Base-by-base conservation (phyloP, 805 yeast genomes). In the Pichia ethanolica region DNA sequence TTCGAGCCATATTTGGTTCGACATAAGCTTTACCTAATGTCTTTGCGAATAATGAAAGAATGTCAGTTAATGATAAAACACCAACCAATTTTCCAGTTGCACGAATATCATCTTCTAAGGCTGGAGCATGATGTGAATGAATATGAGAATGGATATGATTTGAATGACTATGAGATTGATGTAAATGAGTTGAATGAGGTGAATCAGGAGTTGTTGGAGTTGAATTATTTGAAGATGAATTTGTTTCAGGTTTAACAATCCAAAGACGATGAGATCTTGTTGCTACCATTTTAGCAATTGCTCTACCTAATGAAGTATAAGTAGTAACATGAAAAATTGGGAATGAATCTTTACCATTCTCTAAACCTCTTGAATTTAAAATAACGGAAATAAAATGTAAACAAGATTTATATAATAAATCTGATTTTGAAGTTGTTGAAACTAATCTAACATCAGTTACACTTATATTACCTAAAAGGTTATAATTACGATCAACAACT, bases 241-340 rank as follows among this genome's bases (percentile, higher is more conserved):
- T 20, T 20, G 32, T 9, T 13, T 64, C 71, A 10, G 82, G 83
- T 56, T 82, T 86, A 20, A 85, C 90, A 44, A 86, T 81, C 93
- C 93, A 86, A 49, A 86, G 69, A 64, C 99, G 77, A 69, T 91
- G 99, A 3, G 96, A 80, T 65, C 84, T 83, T 1, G 99, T 91
- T 6, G 99, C 98, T 12, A 91, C 98, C 57, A 91, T 72, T 65
- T 93, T 91, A 35, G 98, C 98, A 61, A 93, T 77, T 8, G 95
- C 89, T 65, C 96, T 78, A 35, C 89, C 95, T 45, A 93, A 73
- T 0, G 93, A 82, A 9, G 95, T 81, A 39, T 77, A 75, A 53
- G 81, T 79, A 54, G 87, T 83, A 28, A 91, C 97, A 65, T 91
- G 96, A 75, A 91, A 91, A 39, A 93, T 91, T 14, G 99, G 99